These are phyloP conservation scores for Yamadazyma insecticola DNA, from an alignment of 805 yeast species.

Conservation along the genomic window DNA sequence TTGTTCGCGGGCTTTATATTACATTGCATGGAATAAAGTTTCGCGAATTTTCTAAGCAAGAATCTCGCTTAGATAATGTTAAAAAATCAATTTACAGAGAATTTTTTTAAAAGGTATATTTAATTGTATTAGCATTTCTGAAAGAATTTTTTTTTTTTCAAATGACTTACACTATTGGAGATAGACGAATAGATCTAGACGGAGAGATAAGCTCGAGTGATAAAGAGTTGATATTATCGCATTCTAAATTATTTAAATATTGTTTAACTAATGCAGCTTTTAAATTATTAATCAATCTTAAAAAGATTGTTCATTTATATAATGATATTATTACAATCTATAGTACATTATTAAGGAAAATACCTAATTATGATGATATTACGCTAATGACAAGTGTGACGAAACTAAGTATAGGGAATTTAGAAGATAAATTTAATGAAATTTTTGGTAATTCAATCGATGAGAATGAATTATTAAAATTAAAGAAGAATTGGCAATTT, in stretches of 20 bases:
- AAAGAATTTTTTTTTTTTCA: no score
- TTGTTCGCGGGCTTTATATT: no score
- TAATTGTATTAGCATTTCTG: no score
- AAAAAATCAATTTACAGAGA: no score
- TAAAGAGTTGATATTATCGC: slow-evolving; percentile 20
- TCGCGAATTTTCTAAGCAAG: no score
- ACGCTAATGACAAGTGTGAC: slow-evolving; percentile 25
- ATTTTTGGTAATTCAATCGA: slow-evolving; percentile 18
- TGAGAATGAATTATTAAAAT: slow-evolving; percentile 5
- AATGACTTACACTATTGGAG: slow-evolving; percentile 40
- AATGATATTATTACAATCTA: slow-evolving; percentile 36
- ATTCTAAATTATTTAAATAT: slow-evolving; percentile 25
- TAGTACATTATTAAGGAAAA: slow-evolving; percentile 32
- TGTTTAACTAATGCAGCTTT: slow-evolving; percentile 30
- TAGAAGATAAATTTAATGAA: slow-evolving; percentile 29
- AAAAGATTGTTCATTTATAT: slow-evolving; percentile 31
- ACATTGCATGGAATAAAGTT: no score
- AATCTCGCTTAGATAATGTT: no score
- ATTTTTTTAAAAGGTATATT: no score
- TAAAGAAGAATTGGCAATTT: slow-evolving; percentile 21
- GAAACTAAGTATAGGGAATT: slow-evolving; percentile 14
- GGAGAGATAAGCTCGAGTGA: slow-evolving; percentile 14
- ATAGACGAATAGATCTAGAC: slow-evolving; percentile 22
- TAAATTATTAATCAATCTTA: slow-evolving; percentile 21
- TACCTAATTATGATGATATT: slow-evolving; percentile 39